Conservation (phyloP, 73 alveolate genomes). For the Uronychia setigera region DNA sequence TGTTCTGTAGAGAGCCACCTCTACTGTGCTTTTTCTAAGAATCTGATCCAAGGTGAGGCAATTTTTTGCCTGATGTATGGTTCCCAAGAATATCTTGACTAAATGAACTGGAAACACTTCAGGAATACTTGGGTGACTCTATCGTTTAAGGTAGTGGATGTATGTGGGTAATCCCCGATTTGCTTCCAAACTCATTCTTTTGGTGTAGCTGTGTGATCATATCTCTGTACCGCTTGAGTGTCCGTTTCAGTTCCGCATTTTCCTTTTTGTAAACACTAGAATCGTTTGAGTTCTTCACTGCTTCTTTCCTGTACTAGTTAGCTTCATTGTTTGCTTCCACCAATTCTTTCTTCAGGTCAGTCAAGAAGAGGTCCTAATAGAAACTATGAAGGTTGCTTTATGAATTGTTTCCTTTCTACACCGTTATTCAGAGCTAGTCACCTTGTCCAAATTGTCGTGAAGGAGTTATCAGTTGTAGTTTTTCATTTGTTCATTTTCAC, state of each 20-base stretch:
- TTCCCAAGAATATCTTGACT: neutral
- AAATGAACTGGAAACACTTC: neutral
- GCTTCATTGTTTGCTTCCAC: slow-evolving; percentile 2
- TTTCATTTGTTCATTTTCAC: neutral
- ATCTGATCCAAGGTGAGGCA: neutral
- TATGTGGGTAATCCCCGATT: too few relatives aligned
- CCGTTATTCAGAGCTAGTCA: neutral
- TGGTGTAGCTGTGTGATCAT: neutral
- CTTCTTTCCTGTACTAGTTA: neutral
- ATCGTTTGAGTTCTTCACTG: neutral
- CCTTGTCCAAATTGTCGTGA: neutral
- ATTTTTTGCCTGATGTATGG: neutral
- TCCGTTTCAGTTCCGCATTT: neutral
- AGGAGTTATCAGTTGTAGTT: neutral
- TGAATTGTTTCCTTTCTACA: neutral
- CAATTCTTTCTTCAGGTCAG: slow-evolving; percentile 5
- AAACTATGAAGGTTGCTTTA: neutral
- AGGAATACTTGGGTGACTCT: neutral
- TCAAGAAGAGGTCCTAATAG: slow-evolving; percentile 8
- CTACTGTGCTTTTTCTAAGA: neutral
- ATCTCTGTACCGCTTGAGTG: neutral
- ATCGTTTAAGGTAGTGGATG: too few relatives aligned
- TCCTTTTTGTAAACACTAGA: neutral
- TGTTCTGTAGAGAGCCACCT: neutral
- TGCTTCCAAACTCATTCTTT: neutral